phyloP scores from a whole-genome alignment of 768 basidiomycete genomes.

The Zangia roseola region DNA sequence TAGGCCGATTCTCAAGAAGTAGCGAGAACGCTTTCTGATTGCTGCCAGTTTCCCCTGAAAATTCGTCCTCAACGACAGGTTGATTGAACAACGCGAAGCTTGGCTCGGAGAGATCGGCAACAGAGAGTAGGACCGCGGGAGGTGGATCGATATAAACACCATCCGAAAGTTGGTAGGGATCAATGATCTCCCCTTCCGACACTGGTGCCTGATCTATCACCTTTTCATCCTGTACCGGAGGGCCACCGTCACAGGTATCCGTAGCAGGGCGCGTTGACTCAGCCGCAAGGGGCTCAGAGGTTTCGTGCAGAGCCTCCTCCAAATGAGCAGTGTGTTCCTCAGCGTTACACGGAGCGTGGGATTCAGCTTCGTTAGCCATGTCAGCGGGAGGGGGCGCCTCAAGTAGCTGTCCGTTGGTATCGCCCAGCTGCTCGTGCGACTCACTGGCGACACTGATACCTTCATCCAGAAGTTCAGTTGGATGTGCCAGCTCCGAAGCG shows the following conservation, averaged over 20 bases:
- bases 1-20: constrained; percentile 61
- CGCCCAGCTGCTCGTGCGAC: constrained; percentile 16
- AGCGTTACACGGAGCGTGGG: background rate
- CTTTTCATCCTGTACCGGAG: constrained; percentile 10
- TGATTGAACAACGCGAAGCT: constrained; percentile 59
- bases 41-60: constrained; percentile 13
- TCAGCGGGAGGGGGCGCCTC: constrained; percentile 6
- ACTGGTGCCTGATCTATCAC: constrained; percentile 7
- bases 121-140: constrained; percentile 58
- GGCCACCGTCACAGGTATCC: constrained; percentile 5
- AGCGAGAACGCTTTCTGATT: constrained; percentile 33
- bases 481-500: constrained; percentile 3
- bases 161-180: constrained; percentile 62
- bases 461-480: constrained; percentile 8
- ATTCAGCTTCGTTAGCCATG: constrained; percentile 3
- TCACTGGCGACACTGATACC: constrained; percentile 15
- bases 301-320: constrained; percentile 13
- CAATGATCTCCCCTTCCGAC: constrained; percentile 19
- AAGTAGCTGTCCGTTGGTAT: constrained; percentile 4
- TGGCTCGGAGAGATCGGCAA: constrained; percentile 39
- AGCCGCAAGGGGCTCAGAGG: constrained; percentile 4
- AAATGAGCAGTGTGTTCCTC: constrained; percentile 4
- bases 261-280: constrained; percentile 11
- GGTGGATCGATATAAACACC: constrained; percentile 76
- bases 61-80: constrained; percentile 32